These are phyloP conservation scores for Chaetomium sp. DNA, from an alignment of 2,329 filamentous ascomycete species.

Conservation along the genomic window DNA sequence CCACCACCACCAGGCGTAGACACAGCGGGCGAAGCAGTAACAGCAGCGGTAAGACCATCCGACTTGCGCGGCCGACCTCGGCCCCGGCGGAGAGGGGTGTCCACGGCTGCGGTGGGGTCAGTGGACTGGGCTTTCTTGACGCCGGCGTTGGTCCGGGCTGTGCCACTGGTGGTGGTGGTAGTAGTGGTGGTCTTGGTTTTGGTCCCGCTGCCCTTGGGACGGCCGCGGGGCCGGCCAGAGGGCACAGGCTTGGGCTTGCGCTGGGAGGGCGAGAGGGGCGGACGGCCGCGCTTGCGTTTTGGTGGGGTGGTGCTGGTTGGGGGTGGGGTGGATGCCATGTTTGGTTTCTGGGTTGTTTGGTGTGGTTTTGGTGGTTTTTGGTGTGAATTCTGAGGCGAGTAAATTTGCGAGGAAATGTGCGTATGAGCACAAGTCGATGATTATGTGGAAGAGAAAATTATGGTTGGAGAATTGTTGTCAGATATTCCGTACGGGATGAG, in stretches of 20 bases:
- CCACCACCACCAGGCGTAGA: background rate
- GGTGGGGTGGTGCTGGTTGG: slow-evolving; percentile 9
- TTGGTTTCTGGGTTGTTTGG: background rate
- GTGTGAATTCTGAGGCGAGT: too few species aligned
- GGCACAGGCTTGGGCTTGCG: slow-evolving; percentile 22
- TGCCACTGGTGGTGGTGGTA: too few species aligned
- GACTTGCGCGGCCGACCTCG: slow-evolving; percentile 11
- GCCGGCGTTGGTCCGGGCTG: slow-evolving; percentile 4
- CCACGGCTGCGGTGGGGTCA: slow-evolving; percentile 2
- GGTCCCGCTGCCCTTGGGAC: slow-evolving; percentile 22
- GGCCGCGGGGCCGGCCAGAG: slow-evolving; percentile 22
- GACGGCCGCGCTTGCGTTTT: slow-evolving; percentile 25
- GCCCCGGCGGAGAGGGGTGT: background rate
- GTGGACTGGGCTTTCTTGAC: slow-evolving; percentile 15
- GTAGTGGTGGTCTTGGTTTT: background rate
- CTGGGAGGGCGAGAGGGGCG: slow-evolving; percentile 21
- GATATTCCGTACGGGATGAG: too few species aligned
- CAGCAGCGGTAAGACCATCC: background rate
- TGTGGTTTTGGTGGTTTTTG: too few species aligned
- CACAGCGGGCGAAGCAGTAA: background rate
- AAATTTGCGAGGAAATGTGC: too few species aligned
- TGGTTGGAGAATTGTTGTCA: too few species aligned
- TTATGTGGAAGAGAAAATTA: too few species aligned
- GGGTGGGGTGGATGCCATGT: slow-evolving; percentile 20
- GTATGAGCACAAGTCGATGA: too few species aligned